Base-by-base conservation (phyloP, 495 filamentous ascomycete species). In the Penicillium cinerascens region DNA sequence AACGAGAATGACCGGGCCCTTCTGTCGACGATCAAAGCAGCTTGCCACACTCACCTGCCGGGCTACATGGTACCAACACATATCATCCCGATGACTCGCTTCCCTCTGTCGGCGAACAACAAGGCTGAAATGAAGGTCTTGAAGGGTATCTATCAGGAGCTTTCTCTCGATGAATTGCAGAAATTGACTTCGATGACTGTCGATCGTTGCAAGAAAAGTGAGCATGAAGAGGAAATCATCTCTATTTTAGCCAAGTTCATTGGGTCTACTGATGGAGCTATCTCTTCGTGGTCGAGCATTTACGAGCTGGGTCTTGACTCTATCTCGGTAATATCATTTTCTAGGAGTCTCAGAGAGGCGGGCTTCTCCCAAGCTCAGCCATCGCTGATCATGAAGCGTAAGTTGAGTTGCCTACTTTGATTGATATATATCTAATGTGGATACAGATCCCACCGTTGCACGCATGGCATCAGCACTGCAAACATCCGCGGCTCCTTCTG, bases 231-330 rank as follows among this genome's bases (percentile, higher is more conserved):
- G 17, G 65, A 68, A 20, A 72, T 92, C 20, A 66, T 76, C 0
- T 47, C 58, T n/a, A 70, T 79, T 9, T 63, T 92, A n/a, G 63
- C 72, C 0, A 58, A 69, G 6, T 73, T 85, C 42, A 69, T 78
- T 10, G 52, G 64, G 1, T 55, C 83, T 6, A 56, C 76, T 7
- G 29, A 48, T 0, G 58, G 56, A 4, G 65, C 74, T 1, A 76
- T 91, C 29, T 71, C 62, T 1, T 69, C 72, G 15, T 71, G 71
- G 1, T 80, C 85, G 0, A 92, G 79, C 25, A 81, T 95, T 26
- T 95, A 89, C 57, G 88, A 93, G 45, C 70, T 95, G 2, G 90
- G 90, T 0, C 73, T 92, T 6, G 91, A 93, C 62, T 92, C 89
- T 0, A 88, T 95, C 13, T 88, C 87, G 0, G 85, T 86, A 3